A percentile compares a stretch with the other conserved stretches of the same genome.
These are phyloP conservation scores for Teratosphaeria viscida DNA, from an alignment of 2,329 filamentous ascomycete genomes.

Conservation along the genomic window DNA sequence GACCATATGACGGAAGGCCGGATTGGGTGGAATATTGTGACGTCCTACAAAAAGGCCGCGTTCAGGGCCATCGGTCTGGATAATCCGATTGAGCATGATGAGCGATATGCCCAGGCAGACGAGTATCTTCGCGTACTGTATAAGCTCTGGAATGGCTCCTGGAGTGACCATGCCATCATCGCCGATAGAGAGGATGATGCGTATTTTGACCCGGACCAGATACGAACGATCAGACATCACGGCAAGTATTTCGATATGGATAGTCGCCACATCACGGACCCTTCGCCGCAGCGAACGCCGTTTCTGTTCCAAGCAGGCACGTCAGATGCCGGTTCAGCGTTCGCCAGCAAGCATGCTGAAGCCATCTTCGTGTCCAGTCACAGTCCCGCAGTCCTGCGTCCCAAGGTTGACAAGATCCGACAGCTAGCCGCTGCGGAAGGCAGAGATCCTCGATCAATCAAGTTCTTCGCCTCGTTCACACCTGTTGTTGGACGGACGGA, in stretches of 20 bases:
- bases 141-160: conserved; percentile 49
- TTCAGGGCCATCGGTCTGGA: conserved; percentile 54
- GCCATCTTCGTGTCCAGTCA: conserved; percentile 50
- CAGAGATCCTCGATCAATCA: conserved; percentile 51
- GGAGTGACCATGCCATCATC: conserved; percentile 46
- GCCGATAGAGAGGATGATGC: conserved; percentile 44
- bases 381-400: conserved; percentile 38
- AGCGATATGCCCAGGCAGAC: conserved; percentile 51
- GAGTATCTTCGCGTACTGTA: conserved; percentile 53
- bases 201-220: conserved; percentile 49
- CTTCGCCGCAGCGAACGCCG: conserved; percentile 34
- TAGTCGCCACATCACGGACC: conserved; percentile 35
- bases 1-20: conserved; percentile 53
- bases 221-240: conserved; percentile 50
- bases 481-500: conserved; percentile 56
- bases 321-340: conserved; percentile 53
- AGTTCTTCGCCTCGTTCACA: conserved; percentile 57
- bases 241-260: conserved; percentile 45
- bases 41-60: conserved; percentile 51
- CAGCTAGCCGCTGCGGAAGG: conserved; percentile 42
- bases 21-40: conserved; percentile 59
- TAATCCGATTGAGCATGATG: conserved; percentile 50
- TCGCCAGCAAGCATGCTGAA: conserved; percentile 61
- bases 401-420: conserved; percentile 45
- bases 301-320: conserved; percentile 62